Conservation (phyloP, 495 filamentous ascomycete genomes). For the Xylaria curta region DNA sequence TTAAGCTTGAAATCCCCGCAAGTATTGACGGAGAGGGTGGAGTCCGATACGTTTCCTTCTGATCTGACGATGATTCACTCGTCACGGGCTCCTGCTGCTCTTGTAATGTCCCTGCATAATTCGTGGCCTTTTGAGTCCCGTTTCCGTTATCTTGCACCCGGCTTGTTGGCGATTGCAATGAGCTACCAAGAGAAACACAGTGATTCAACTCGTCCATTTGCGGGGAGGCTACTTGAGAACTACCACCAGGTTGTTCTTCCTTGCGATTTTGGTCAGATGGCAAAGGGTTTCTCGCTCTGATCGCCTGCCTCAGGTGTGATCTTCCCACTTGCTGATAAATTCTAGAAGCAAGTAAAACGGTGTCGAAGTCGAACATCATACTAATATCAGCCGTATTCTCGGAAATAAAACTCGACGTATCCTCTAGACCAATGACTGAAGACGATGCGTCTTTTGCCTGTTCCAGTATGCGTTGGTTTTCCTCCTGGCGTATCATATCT, state of each 20-base stretch:
- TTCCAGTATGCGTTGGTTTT: slow-evolving; percentile 18
- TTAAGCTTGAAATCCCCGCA: too few species aligned
- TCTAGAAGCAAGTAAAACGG: slow-evolving; percentile 7
- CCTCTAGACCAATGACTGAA: slow-evolving; percentile 4
- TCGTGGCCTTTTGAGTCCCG: too few species aligned
- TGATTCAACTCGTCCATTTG: neutral
- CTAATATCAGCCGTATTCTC: slow-evolving; percentile 13
- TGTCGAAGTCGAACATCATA: slow-evolving; percentile 24
- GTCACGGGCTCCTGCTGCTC: too few species aligned
- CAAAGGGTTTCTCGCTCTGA: neutral
- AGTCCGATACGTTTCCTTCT: too few species aligned
- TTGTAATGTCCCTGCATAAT: too few species aligned
- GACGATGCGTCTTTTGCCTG: slow-evolving; percentile 15
- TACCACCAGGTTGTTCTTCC: neutral
- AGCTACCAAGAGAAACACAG: too few species aligned
- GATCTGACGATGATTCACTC: too few species aligned
- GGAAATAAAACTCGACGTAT: slow-evolving; percentile 16
- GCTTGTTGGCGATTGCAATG: too few species aligned
- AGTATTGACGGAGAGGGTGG: too few species aligned
- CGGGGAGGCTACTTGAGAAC: neutral
- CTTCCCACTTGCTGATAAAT: slow-evolving; percentile 14
- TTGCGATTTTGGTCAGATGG: too few species aligned
- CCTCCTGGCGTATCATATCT: slow-evolving; percentile 7
- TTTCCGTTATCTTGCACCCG: too few species aligned
- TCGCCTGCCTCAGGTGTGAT: slow-evolving; percentile 19